A percentile compares a stretch with the other conserved stretches of the same genome.
Conservation (phyloP, 306 rosid genomes). For the Crotalaria pallida region DNA sequence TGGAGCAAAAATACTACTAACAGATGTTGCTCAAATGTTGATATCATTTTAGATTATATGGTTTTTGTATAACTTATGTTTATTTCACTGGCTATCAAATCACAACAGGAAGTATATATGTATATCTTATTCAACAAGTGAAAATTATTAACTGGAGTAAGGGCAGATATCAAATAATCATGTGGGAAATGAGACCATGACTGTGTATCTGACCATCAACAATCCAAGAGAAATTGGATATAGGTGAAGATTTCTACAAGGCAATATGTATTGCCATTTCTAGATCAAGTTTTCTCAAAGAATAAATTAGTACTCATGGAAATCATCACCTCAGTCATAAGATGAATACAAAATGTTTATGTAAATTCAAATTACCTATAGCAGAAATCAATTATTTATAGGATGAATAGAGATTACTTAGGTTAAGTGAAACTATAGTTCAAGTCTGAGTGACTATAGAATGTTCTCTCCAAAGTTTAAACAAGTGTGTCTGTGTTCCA, state of each 20-base stretch:
- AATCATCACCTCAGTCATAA: not conserved
- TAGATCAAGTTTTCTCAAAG: not conserved
- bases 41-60: not conserved
- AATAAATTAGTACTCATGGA: not conserved
- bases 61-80: not conserved
- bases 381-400: not conserved
- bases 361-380: not conserved
- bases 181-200: not conserved
- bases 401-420: not conserved
- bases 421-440: not conserved
- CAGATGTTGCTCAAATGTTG: not conserved
- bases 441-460: not conserved
- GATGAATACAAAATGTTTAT: not conserved
- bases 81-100: not conserved
- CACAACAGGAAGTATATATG: not conserved
- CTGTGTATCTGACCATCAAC: not conserved
- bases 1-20: not conserved
- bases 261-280: not conserved
- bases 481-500: not conserved
- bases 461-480: not conserved
- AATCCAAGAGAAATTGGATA: not conserved
- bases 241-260: not conserved
- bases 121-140: not conserved
- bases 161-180: not conserved
- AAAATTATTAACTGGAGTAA: not conserved